These are phyloP conservation scores for Panellus pusillus DNA, from an alignment of 768 basidiomycete genomes.

Conservation along the genomic window DNA sequence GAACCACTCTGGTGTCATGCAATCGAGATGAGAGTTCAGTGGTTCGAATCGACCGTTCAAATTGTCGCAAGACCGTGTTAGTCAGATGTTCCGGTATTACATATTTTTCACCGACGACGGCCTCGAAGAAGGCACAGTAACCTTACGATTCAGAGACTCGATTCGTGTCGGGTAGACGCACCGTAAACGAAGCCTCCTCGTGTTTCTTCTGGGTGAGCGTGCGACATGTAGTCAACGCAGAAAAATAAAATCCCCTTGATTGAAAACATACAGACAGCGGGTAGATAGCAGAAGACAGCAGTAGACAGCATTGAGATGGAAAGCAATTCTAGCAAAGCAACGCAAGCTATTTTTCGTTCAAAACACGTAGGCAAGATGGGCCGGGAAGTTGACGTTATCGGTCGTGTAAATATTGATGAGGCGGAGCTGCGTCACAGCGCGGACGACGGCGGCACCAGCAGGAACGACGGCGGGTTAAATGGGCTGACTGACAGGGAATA, in stretches of 20 bases:
- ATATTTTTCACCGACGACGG: no score
- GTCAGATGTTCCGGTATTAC: no score
- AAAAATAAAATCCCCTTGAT: background rate
- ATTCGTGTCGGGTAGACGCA: no score
- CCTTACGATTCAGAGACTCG: no score
- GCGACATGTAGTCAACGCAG: no score
- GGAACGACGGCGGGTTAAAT: constrained; percentile 1
- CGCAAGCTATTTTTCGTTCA: background rate
- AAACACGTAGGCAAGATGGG: constrained; percentile 20
- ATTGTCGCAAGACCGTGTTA: no score
- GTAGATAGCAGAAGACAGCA: constrained; percentile 7
- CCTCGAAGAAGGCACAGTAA: no score
- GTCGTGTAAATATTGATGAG: constrained; percentile 18
- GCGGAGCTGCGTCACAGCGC: constrained; percentile 18
- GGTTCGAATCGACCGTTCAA: no score
- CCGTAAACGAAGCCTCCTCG: no score
- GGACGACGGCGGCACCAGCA: constrained; percentile 1
- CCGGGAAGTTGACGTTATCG: constrained; percentile 13
- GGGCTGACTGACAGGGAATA: background rate
- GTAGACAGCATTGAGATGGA: background rate
- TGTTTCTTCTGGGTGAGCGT: no score
- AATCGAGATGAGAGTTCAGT: no score
- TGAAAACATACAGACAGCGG: background rate
- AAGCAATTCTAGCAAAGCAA: background rate
- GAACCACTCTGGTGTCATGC: no score